Percentiles rank a stretch among this genome's conserved stretches.
Evolutionary conservation across 164 flowering plant species (phyloP).

Genomic region (Tetrastigma voinierianum): DNA sequence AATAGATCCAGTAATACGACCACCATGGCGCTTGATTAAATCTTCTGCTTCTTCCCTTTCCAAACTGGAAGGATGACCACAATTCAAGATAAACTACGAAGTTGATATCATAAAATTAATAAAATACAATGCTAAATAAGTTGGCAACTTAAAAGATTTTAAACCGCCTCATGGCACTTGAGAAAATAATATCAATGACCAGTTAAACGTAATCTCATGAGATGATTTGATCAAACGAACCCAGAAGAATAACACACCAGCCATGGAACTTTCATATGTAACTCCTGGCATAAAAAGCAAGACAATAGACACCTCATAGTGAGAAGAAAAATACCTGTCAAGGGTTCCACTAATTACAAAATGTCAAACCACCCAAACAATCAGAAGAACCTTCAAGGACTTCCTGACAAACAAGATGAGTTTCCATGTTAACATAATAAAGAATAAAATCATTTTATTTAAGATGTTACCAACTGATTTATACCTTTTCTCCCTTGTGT

Average conservation of each 20-base stretch:
- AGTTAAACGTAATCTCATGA: too few relatives aligned
- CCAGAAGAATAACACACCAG: not conserved
- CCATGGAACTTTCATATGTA: not conserved
- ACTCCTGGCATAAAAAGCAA: not conserved
- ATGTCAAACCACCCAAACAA: conserved; percentile 84
- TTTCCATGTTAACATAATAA: conserved; percentile 10
- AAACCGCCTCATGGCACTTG: not conserved
- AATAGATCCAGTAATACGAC: conserved; percentile 92
- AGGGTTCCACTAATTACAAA: conserved; percentile 98
- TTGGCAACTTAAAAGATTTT: not conserved
- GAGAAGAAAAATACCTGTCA: conserved; percentile 64
- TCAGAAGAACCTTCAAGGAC: conserved; percentile 89
- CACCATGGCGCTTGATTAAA: conserved; percentile 92
- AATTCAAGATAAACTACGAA: conserved; percentile 5
- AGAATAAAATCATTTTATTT: not conserved
- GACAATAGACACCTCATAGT: not conserved
- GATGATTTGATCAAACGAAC: not conserved
- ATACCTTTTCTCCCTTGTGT: conserved; percentile 94
- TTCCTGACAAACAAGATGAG: conserved; percentile 55
- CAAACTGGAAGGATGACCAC: conserved; percentile 50
- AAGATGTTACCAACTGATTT: not conserved
- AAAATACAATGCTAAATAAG: not conserved
- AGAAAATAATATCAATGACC: not conserved
- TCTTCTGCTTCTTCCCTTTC: conserved; percentile 99
- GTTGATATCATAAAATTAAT: not conserved